A percentile compares a stretch with the other conserved stretches of the same genome.
These are phyloP conservation scores for Botryococcus braunii DNA, from an alignment of 163 green algal genomes.

Conservation along the genomic window DNA sequence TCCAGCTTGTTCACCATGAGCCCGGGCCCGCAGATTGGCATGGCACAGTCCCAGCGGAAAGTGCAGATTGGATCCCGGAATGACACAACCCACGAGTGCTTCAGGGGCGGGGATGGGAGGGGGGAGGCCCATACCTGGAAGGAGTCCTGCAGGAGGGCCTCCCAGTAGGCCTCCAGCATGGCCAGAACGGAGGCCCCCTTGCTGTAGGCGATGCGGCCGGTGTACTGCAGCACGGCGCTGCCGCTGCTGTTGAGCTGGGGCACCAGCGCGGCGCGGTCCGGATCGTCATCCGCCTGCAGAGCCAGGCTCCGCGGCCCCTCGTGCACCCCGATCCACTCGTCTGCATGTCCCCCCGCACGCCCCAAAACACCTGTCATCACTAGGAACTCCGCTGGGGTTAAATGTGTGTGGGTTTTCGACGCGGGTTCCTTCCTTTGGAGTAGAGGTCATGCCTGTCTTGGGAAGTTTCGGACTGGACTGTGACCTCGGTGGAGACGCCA, in stretches of 20 bases:
- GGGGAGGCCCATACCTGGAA: constrained; percentile 3
- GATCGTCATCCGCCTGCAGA: constrained; percentile 1
- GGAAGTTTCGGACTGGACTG: too few species aligned
- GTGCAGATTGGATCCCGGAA: not conserved
- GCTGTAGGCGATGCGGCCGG: constrained; percentile 29
- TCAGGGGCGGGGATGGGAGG: not conserved
- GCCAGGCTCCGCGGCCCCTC: constrained; percentile 16
- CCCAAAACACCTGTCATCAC: not conserved
- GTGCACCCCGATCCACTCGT: constrained; percentile 15
- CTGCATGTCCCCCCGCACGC: constrained; percentile 8
- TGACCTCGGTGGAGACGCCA: too few species aligned
- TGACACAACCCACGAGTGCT: not conserved
- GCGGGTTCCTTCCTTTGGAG: too few species aligned
- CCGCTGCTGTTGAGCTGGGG: not conserved
- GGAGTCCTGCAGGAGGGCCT: not conserved
- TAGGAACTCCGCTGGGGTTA: not conserved
- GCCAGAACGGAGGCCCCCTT: constrained; percentile 30
- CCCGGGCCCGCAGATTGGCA: constrained; percentile 4
- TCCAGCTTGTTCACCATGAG: not conserved
- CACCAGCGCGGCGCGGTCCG: constrained; percentile 11
- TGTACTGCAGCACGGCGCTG: too few species aligned
- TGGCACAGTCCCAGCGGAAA: not conserved
- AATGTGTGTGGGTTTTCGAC: too few species aligned
- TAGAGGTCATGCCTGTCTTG: too few species aligned
- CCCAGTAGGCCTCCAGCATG: constrained; percentile 10